A percentile compares a stretch with the other conserved stretches of the same genome.
Conservation (phyloP, 2,329 filamentous ascomycete genomes). For the Zasmidium angulare region DNA sequence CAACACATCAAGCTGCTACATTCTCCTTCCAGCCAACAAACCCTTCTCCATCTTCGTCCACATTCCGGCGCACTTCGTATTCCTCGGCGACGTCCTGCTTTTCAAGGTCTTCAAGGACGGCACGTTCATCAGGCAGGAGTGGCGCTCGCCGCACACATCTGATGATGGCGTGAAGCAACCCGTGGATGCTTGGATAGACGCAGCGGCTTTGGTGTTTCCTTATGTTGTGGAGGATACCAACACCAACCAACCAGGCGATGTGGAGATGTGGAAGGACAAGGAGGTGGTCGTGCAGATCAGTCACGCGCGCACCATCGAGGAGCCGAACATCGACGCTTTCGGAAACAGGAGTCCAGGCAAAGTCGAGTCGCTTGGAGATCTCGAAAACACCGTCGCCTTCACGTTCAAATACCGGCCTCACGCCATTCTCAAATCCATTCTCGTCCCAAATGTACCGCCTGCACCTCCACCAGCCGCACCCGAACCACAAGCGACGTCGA, state of each 20-base stretch:
- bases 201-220: background rate
- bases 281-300: constrained; percentile 7
- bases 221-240: background rate
- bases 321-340: background rate
- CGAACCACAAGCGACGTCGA: background rate
- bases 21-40: background rate
- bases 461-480: background rate
- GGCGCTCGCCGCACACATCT: background rate
- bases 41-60: constrained; percentile 1
- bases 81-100: background rate
- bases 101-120: constrained; percentile 3
- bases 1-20: background rate
- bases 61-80: background rate
- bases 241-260: background rate
- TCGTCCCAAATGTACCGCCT: background rate
- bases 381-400: background rate
- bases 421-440: background rate
- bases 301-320: background rate
- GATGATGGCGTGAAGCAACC: background rate
- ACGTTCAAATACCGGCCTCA: constrained; percentile 7
- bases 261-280: background rate
- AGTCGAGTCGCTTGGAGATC: background rate
- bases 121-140: background rate
- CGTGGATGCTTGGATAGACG: background rate
- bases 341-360: background rate